Evolutionary conservation across 139 green algal genomes (phyloP), one percentile per base, ranked within the genome.

Genomic region (Chlamydomonas applanata): DNA sequence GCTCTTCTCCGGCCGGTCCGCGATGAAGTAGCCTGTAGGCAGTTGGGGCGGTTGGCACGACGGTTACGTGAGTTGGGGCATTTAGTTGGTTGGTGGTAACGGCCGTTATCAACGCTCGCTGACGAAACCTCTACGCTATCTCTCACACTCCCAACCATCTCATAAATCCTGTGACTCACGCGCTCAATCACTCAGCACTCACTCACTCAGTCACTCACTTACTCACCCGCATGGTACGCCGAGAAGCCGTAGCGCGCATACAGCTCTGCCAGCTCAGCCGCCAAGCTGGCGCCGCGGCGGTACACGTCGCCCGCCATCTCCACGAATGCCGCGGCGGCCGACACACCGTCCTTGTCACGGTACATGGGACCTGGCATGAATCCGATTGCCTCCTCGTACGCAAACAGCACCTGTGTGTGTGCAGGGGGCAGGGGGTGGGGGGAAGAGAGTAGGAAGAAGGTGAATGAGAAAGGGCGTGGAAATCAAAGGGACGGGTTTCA

Each of bases 311-410:
- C 85, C 40, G 87, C 85, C 81, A 93, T 85, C 76, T 93, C 84
- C 30, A 7, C n/a, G 14, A 69, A 83, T 17, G 79, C 85, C 4
- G 90, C 87, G 1, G 85, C 90, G 1, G 85, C 19, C 25, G 33
- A 53, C 33, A 93, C 77, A 24, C 90, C 90, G 57, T 95, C 90
- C 86, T 94, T 93, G 79, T 93, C 88, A 61, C 83, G 59, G 17
- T 78, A 79, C 74, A 82, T 74, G 64, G 49, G 49, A 5, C 82
- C 56, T 91, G 44, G 69, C 75, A 86, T 89, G 76, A 93, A 95
- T 1, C 91, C 91, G 16, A 95, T 94, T 17, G 91, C 90, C 74
- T 95, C 91, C 77, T 95, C 91, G 67, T 90, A 95, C 0, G 88
- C 88, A 78, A 95, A 94, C 65, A 94, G 63, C 53, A 92, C 87